These are phyloP conservation scores for Pouteria campechiana DNA, from an alignment of 179 eudicot species.

Conservation along the genomic window DNA sequence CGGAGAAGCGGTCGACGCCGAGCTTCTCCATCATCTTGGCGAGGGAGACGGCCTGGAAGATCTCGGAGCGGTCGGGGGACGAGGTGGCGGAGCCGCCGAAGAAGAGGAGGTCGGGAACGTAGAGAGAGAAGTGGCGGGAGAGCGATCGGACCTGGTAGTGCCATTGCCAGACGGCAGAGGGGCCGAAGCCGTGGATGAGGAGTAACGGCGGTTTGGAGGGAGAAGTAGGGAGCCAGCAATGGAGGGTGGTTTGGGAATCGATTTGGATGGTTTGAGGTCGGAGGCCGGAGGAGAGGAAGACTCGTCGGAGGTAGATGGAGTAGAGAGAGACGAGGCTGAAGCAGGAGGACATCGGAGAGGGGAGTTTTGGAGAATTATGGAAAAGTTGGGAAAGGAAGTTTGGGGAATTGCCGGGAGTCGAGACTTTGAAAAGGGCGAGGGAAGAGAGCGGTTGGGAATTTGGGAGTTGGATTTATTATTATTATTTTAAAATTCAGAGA, in stretches of 20 bases:
- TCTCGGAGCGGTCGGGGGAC: constrained; percentile 28
- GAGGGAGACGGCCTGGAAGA: constrained; percentile 34
- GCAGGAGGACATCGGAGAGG: no score
- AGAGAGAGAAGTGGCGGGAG: constrained; percentile 21
- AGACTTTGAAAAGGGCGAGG: no score
- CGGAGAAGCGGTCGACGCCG: constrained; percentile 25
- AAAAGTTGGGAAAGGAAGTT: no score
- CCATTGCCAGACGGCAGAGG: constrained; percentile 44
- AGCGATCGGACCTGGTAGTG: constrained; percentile 23
- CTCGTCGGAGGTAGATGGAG: constrained; percentile 18
- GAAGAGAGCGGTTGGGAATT: no score
- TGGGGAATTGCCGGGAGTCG: no score
- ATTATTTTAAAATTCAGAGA: no score
- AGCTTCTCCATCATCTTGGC: constrained; percentile 30
- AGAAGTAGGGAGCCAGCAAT: constrained; percentile 31
- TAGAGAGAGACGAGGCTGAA: constrained; percentile 23
- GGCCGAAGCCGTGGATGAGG: constrained; percentile 47
- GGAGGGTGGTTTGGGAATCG: constrained; percentile 30
- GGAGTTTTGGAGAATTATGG: no score
- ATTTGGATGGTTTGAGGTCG: constrained; percentile 8
- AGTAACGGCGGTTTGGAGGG: constrained; percentile 19
- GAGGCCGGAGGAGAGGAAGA: constrained; percentile 20
- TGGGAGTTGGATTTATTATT: no score
- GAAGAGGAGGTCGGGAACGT: constrained; percentile 34
- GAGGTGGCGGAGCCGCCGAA: constrained; percentile 34